phyloP scores from a whole-genome alignment of 1,139 yeast genomes.

The Debaryomycetaceae sp. region DNA sequence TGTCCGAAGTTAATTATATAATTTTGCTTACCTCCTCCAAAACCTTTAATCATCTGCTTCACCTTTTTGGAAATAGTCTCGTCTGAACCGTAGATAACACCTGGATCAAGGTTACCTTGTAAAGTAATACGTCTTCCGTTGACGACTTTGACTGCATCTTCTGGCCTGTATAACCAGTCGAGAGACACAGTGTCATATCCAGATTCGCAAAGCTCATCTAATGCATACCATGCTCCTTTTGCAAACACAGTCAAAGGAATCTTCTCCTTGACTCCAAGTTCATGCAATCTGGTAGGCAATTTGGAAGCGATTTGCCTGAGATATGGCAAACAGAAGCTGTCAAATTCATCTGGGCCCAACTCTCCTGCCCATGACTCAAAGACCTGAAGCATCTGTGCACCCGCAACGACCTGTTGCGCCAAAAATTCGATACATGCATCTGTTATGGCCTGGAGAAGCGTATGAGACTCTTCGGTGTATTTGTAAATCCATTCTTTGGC shows the following conservation, averaged over 20 bases:
- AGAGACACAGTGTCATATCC: slow-evolving; percentile 86
- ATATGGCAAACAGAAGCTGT: slow-evolving; percentile 86
- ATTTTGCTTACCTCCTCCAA: slow-evolving; percentile 87
- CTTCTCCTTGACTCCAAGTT: slow-evolving; percentile 65
- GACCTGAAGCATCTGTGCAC: slow-evolving; percentile 95
- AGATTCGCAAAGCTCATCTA: slow-evolving; percentile 78
- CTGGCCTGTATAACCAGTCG: slow-evolving; percentile 90
- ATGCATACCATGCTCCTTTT: slow-evolving; percentile 97
- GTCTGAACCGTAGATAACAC: slow-evolving; percentile 84
- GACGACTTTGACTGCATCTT: slow-evolving; percentile 76
- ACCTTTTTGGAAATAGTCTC: slow-evolving; percentile 79
- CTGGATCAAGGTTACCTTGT: slow-evolving; percentile 97
- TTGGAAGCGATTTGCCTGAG: slow-evolving; percentile 69
- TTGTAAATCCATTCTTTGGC: slow-evolving; percentile 91
- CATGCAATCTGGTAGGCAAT: slow-evolving; percentile 66
- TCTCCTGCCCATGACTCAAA: slow-evolving; percentile 99
- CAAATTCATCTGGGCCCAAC: slow-evolving; percentile 83
- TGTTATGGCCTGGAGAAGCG: slow-evolving; percentile 72
- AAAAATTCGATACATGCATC: slow-evolving; percentile 90
- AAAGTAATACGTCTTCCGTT: slow-evolving; percentile 74
- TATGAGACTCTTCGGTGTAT: slow-evolving; percentile 70
- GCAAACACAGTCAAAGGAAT: slow-evolving; percentile 91
- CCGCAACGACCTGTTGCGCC: slow-evolving; percentile 94
- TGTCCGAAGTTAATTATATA: slow-evolving; percentile 95
- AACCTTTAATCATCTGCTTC: slow-evolving; percentile 81